These are phyloP conservation scores for Trypanosomatidae sp. DNA, from an alignment of 208 protist genomes.

Conservation along the genomic window DNA sequence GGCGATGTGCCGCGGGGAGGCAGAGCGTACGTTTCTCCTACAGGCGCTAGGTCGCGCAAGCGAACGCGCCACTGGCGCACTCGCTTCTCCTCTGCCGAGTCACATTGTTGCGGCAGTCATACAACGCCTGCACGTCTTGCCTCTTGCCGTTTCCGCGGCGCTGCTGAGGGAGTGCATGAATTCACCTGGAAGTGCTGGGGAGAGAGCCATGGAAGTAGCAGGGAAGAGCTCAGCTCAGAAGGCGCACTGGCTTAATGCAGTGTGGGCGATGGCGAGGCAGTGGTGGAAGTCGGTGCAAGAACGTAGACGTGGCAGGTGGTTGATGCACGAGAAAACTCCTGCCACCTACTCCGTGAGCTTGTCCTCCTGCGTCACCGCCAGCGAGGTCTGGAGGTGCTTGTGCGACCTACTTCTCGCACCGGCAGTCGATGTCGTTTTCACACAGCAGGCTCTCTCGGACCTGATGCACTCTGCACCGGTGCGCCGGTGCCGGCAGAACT, in stretches of 20 bases:
- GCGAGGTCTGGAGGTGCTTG: constrained; percentile 20
- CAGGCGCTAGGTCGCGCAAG: neutral
- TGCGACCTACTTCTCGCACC: constrained; percentile 9
- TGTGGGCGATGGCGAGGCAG: neutral
- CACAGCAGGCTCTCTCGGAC: neutral
- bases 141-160: constrained; percentile 3
- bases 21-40: neutral
- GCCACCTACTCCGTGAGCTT: neutral
- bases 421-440: neutral
- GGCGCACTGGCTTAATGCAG: neutral
- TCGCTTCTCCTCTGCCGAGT: neutral
- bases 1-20: neutral
- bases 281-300: neutral
- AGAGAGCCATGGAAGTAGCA: neutral
- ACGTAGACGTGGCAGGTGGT: no score
- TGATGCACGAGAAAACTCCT: neutral
- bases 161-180: neutral
- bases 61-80: neutral
- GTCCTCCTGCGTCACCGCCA: constrained; percentile 17
- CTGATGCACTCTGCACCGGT: constrained; percentile 11
- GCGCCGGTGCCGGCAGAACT: constrained; percentile 11
- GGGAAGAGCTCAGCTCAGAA: no score
- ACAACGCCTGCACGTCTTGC: constrained; percentile 13
- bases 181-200: neutral
- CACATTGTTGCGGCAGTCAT: neutral